phyloP scores from a whole-genome alignment of 1,139 yeast species.

The Blastobotrys aristatus region DNA sequence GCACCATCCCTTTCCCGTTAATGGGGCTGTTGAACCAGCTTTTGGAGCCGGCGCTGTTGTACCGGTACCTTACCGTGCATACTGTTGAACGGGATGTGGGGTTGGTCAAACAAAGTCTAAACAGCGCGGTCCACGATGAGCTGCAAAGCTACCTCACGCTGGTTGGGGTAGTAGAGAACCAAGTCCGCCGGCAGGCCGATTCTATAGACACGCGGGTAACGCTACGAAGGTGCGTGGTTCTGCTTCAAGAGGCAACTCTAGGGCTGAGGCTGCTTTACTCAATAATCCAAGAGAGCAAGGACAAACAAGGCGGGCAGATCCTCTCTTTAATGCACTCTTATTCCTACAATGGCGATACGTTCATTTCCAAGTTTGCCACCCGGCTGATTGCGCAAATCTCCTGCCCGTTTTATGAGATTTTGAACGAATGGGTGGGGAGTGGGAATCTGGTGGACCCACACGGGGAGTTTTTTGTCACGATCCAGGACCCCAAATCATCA shows the following conservation, averaged over 20 bases:
- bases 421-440: slow-evolving; percentile 62
- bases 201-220: slow-evolving; percentile 23
- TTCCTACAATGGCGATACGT: slow-evolving; percentile 59
- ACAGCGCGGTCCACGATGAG: slow-evolving; percentile 51
- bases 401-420: slow-evolving; percentile 57
- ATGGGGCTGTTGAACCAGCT: slow-evolving; percentile 53
- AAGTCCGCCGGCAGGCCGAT: slow-evolving; percentile 25
- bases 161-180: slow-evolving; percentile 49
- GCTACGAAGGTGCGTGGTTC: slow-evolving; percentile 41
- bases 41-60: slow-evolving; percentile 71
- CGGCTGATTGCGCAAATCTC: slow-evolving; percentile 47
- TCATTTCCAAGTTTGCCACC: slow-evolving; percentile 42
- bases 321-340: slow-evolving; percentile 49
- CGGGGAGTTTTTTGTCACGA: slow-evolving; percentile 63
- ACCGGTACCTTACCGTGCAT: slow-evolving; percentile 38
- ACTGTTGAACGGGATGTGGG: slow-evolving; percentile 21
- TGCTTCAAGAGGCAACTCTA: slow-evolving; percentile 48
- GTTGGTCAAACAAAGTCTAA: slow-evolving; percentile 60
- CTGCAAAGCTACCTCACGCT: slow-evolving; percentile 50
- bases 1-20: slow-evolving; percentile 50
- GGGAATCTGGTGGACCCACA: slow-evolving; percentile 57
- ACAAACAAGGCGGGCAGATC: slow-evolving; percentile 49
- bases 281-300: slow-evolving; percentile 36
- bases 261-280: slow-evolving; percentile 52
- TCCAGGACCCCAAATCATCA: slow-evolving; percentile 19